A percentile compares a stretch with the other conserved stretches of the same genome.
phyloP scores from a whole-genome alignment of 1,284 basidiomycete genomes.

The Gastroboletus turbinatus region DNA sequence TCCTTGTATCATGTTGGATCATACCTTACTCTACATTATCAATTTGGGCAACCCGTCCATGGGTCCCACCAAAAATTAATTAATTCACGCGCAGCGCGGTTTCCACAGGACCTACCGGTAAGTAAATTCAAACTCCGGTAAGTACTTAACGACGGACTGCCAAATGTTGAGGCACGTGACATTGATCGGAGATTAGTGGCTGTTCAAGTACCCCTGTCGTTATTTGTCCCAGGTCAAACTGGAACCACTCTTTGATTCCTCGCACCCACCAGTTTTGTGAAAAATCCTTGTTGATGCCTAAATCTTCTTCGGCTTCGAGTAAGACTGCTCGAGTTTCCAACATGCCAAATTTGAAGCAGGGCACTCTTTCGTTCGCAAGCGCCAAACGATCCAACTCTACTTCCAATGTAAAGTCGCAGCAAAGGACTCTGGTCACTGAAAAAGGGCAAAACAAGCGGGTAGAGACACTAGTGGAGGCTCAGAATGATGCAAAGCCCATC shows the following conservation, averaged over 20 bases:
- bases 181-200: background rate
- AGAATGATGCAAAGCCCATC: background rate
- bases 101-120: too few relatives aligned
- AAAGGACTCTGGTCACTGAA: slow-evolving; percentile 15
- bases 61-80: too few relatives aligned
- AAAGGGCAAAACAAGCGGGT: slow-evolving; percentile 12
- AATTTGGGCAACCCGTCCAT: too few relatives aligned
- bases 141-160: too few relatives aligned
- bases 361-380: slow-evolving; percentile 48
- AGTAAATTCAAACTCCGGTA: too few relatives aligned
- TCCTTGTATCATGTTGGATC: slow-evolving; percentile 4
- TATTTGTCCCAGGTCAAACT: background rate
- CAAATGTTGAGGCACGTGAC: too few relatives aligned
- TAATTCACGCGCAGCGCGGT: too few relatives aligned
- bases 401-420: slow-evolving; percentile 36
- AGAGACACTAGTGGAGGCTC: background rate
- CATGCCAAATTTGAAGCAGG: slow-evolving; percentile 42
- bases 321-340: slow-evolving; percentile 1
- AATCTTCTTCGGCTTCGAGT: slow-evolving; percentile 2
- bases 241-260: background rate
- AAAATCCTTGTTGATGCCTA: background rate
- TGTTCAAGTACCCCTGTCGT: slow-evolving; percentile 22
- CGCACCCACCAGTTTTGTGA: background rate
- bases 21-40: slow-evolving; percentile 14
- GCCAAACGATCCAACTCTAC: slow-evolving; percentile 48